A percentile compares a stretch with the other conserved stretches of the same genome.
phyloP scores from a whole-genome alignment of 1,284 basidiomycete genomes.

The Pterula multifida region DNA sequence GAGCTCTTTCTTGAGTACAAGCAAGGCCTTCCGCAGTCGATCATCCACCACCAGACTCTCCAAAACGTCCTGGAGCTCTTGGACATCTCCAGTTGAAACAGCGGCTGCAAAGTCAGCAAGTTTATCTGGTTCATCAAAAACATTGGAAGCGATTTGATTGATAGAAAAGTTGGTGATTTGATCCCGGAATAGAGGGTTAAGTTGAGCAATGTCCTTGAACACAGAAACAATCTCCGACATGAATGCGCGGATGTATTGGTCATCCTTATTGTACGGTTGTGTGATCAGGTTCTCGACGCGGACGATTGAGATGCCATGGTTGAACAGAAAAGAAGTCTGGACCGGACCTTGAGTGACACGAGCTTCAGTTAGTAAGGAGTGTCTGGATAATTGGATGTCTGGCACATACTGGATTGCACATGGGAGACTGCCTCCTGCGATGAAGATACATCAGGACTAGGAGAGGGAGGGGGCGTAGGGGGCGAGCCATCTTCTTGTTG shows the following conservation, averaged over 20 bases:
- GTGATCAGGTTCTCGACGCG: slow-evolving; percentile 79
- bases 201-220: slow-evolving; percentile 97
- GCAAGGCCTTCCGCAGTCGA: slow-evolving; percentile 79
- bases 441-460: slow-evolving; percentile 20
- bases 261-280: slow-evolving; percentile 84
- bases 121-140: slow-evolving; percentile 98
- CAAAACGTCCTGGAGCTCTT: slow-evolving; percentile 89
- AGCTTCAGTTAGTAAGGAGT: too few relatives aligned
- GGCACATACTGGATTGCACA: too few relatives aligned
- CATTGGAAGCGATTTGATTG: slow-evolving; percentile 90
- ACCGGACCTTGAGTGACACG: slow-evolving; percentile 32
- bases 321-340: slow-evolving; percentile 87
- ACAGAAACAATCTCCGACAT: slow-evolving; percentile 96
- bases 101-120: slow-evolving; percentile 97
- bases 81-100: slow-evolving; percentile 83
- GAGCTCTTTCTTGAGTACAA: slow-evolving; percentile 96
- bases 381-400: too few relatives aligned
- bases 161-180: slow-evolving; percentile 97
- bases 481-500: slow-evolving; percentile 29
- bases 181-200: slow-evolving; percentile 96
- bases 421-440: slow-evolving; percentile 10
- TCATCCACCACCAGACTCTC: slow-evolving; percentile 85
- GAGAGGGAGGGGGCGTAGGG: slow-evolving; percentile 35
- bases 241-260: slow-evolving; percentile 90
- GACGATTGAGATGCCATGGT: slow-evolving; percentile 83